Evolutionary conservation across 1,284 basidiomycete species (phyloP).

Genomic region (Apiotrichum gracile): DNA sequence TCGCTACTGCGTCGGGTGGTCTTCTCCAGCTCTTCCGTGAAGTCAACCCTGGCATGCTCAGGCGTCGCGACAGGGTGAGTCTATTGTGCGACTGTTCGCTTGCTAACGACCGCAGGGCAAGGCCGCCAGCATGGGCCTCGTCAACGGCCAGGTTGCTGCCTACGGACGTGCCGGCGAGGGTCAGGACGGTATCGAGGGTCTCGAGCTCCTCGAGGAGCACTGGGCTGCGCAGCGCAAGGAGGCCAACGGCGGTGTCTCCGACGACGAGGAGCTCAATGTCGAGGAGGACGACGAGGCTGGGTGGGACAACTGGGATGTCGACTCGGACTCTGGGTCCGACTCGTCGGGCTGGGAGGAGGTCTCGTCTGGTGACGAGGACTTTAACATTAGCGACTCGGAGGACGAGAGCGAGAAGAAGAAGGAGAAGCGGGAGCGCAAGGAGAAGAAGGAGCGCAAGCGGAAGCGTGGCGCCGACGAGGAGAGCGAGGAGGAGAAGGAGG

Average conservation of each 20-base stretch:
- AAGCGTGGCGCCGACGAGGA: conserved; percentile 39
- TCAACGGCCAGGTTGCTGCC: conserved; percentile 61
- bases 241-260: conserved; percentile 53
- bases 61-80: conserved; percentile 81
- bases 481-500: conserved; percentile 27
- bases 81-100: too few relatives aligned
- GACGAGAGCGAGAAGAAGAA: conserved; percentile 55
- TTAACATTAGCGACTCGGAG: conserved; percentile 80
- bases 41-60: conserved; percentile 90
- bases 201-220: conserved; percentile 85
- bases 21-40: conserved; percentile 90
- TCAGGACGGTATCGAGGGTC: conserved; percentile 78
- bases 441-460: conserved; percentile 31
- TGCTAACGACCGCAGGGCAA: too few relatives aligned
- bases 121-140: conserved; percentile 69
- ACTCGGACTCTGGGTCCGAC: conserved; percentile 61
- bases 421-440: conserved; percentile 59
- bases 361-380: conserved; percentile 61
- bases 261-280: conserved; percentile 46
- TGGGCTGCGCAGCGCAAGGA: conserved; percentile 63
- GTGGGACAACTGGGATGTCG: conserved; percentile 90
- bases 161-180: conserved; percentile 72
- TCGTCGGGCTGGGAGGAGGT: conserved; percentile 84
- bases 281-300: conserved; percentile 60
- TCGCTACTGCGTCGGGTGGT: conserved; percentile 79